phyloP scores from a whole-genome alignment of 768 basidiomycete genomes.

The Chalciporus sphaerocephalus region DNA sequence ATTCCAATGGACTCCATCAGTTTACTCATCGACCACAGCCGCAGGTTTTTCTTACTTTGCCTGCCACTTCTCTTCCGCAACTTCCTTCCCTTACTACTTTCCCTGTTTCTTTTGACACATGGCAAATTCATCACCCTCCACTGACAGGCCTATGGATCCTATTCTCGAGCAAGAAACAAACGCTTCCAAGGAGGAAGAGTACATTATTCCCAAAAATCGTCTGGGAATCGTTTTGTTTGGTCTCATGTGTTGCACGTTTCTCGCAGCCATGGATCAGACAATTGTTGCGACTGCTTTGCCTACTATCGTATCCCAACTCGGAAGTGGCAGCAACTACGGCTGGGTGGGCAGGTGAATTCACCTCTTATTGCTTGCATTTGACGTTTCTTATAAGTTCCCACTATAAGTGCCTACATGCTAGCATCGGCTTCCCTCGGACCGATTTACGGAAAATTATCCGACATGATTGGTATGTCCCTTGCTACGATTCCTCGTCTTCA shows the following conservation, averaged over 20 bases:
- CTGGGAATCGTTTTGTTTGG: constrained; percentile 41
- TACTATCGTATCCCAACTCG: constrained; percentile 43
- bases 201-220: constrained; percentile 41
- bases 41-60: not conserved
- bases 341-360: constrained; percentile 44
- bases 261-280: constrained; percentile 50
- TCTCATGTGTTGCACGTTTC: constrained; percentile 40
- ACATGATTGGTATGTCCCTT: constrained; percentile 33
- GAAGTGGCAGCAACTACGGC: constrained; percentile 42
- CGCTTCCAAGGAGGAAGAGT: constrained; percentile 33
- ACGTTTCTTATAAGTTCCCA: not conserved
- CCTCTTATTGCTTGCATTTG: not conserved
- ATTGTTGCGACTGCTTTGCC: constrained; percentile 49
- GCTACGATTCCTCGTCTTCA: not conserved
- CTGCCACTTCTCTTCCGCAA: not conserved
- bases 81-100: not conserved
- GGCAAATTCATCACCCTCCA: not conserved
- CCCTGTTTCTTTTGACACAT: constrained; percentile 3
- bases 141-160: not conserved
- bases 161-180: constrained; percentile 20
- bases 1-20: no score
- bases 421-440: constrained; percentile 39
- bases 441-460: constrained; percentile 46
- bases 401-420: constrained; percentile 44
- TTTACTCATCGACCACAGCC: not conserved